Conservation (phyloP, 1,284 basidiomycete genomes). For the Xerocomus amazonicus region DNA sequence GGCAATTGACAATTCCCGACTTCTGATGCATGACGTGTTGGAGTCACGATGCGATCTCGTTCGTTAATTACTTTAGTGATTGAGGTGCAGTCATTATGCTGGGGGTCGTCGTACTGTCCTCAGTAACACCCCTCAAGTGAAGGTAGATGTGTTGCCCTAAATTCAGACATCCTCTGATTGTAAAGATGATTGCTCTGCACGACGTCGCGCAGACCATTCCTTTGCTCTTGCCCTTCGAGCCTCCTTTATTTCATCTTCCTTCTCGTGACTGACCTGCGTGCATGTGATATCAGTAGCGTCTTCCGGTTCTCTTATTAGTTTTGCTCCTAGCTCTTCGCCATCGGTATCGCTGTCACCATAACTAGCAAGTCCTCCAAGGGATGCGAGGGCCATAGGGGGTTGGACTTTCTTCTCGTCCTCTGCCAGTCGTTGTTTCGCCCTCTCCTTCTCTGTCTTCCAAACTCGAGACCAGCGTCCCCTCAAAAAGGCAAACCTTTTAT, state of each 20-base stretch:
- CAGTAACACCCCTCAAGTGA: too few species aligned
- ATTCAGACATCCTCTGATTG: constrained; percentile 5
- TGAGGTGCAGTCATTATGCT: too few species aligned
- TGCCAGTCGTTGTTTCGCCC: constrained; percentile 30
- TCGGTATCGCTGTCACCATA: constrained; percentile 57
- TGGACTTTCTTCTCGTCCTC: constrained; percentile 14
- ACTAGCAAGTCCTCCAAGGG: constrained; percentile 49
- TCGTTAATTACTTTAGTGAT: too few species aligned
- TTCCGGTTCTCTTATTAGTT: constrained; percentile 4
- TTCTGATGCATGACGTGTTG: too few species aligned
- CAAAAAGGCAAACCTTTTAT: constrained; percentile 72
- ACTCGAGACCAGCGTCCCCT: constrained; percentile 65
- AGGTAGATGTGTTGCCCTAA: not conserved
- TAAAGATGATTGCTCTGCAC: constrained; percentile 17
- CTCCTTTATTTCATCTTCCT: constrained; percentile 40
- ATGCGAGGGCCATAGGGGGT: constrained; percentile 12
- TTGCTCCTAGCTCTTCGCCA: constrained; percentile 24
- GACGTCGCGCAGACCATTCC: constrained; percentile 52
- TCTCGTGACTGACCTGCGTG: not conserved
- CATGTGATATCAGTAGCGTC: not conserved
- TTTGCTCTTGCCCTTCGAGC: constrained; percentile 51
- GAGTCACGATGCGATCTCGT: too few species aligned
- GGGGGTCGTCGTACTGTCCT: too few species aligned
- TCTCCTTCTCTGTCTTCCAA: constrained; percentile 55
- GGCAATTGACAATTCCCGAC: too few species aligned